Evolutionary conservation across 2,329 filamentous ascomycete genomes (phyloP).

Genomic region (Penicillium frequentans): DNA sequence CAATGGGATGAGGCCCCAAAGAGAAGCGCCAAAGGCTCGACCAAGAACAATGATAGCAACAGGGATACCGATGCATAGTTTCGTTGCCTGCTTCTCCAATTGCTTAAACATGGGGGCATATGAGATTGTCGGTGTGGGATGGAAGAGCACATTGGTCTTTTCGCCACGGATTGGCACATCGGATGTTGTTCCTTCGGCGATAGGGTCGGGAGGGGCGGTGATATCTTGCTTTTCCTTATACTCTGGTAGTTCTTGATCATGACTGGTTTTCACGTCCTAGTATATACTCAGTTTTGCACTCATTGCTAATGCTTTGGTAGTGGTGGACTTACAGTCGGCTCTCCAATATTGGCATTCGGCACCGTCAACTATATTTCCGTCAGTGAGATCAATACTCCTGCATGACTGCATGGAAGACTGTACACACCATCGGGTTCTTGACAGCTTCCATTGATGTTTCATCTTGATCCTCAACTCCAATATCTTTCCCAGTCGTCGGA

Average conservation of each 20-base stretch:
- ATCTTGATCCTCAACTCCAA: conserved; percentile 81
- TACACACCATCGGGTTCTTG: conserved; percentile 66
- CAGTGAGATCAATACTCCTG: neutral
- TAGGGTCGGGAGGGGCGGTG: conserved; percentile 84
- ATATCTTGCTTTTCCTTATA: conserved; percentile 86
- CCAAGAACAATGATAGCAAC: conserved; percentile 74
- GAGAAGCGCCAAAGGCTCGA: conserved; percentile 72
- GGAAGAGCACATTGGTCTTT: conserved; percentile 94
- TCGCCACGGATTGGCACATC: conserved; percentile 96
- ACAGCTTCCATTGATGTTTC: conserved; percentile 68
- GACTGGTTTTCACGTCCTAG: conserved; percentile 66
- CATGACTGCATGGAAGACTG: neutral
- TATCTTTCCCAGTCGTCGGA: conserved; percentile 81
- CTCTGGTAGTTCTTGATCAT: conserved; percentile 70
- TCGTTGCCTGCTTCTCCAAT: conserved; percentile 72
- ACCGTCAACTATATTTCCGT: conserved; percentile 63
- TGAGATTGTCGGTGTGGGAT: conserved; percentile 85
- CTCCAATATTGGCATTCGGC: conserved; percentile 84
- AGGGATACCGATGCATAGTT: conserved; percentile 70
- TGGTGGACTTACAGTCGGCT: conserved; percentile 56
- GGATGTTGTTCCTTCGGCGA: conserved; percentile 77
- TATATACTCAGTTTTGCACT: conserved; percentile 1
- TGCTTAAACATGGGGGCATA: conserved; percentile 83
- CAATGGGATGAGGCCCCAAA: conserved; percentile 75
- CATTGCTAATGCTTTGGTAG: neutral